phyloP scores from a whole-genome alignment of 1,139 yeast species.

The Taphrina populina region DNA sequence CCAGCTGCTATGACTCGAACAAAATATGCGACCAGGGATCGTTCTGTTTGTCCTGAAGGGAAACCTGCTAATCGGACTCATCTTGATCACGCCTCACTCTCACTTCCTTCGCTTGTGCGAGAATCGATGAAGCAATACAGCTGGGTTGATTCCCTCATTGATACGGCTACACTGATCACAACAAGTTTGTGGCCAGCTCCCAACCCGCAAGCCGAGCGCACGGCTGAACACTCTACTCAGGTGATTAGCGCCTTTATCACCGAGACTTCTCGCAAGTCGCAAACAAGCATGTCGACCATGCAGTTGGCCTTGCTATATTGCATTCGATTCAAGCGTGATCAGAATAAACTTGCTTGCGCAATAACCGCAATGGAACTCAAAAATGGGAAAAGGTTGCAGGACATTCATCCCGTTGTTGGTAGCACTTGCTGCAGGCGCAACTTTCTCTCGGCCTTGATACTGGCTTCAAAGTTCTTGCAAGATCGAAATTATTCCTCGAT shows the following conservation, averaged over 20 bases:
- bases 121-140: constrained; percentile 25
- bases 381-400: not conserved
- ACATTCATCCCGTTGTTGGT: constrained; percentile 7
- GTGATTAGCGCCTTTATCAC: constrained; percentile 53
- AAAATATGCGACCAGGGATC: no score
- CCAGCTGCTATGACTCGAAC: no score
- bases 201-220: constrained; percentile 29
- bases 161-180: constrained; percentile 46
- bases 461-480: constrained; percentile 70
- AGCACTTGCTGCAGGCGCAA: constrained; percentile 60
- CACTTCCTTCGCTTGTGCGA: constrained; percentile 6
- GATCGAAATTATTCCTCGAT: constrained; percentile 68
- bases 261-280: constrained; percentile 67
- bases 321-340: constrained; percentile 41
- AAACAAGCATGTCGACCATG: constrained; percentile 62
- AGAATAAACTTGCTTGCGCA: constrained; percentile 33
- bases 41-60: no score
- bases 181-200: constrained; percentile 46
- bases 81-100: no score
- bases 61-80: no score
- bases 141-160: constrained; percentile 40
- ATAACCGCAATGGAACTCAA: constrained; percentile 10
- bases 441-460: constrained; percentile 63
- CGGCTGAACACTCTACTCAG: constrained; percentile 36
- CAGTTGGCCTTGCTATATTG: constrained; percentile 68